Evolutionary conservation across 2,329 filamentous ascomycete genomes (phyloP).

Genomic region (Proliferodiscus dingleyae): DNA sequence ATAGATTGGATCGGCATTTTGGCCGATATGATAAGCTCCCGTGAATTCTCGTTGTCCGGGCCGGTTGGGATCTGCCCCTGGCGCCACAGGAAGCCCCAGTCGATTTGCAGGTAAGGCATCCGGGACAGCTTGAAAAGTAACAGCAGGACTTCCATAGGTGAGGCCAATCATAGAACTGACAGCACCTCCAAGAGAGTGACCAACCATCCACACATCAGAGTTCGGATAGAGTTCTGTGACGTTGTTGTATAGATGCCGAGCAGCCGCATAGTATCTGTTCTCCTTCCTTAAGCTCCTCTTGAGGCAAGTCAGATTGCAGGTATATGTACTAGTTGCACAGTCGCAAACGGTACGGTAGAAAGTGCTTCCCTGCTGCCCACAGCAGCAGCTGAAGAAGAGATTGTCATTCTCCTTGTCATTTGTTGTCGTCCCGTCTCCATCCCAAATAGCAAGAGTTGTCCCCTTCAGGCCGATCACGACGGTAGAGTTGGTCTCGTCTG

Average conservation of each 20-base stretch:
- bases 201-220: slow-evolving; percentile 81
- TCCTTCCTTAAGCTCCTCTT: slow-evolving; percentile 69
- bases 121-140: slow-evolving; percentile 90
- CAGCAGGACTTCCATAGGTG: slow-evolving; percentile 84
- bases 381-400: slow-evolving; percentile 96
- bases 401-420: slow-evolving; percentile 99
- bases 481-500: slow-evolving; percentile 78
- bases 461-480: slow-evolving; percentile 92
- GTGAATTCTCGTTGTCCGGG: slow-evolving; percentile 70
- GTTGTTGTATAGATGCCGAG: slow-evolving; percentile 85
- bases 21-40: slow-evolving; percentile 84
- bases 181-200: slow-evolving; percentile 88
- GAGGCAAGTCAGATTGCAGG: slow-evolving; percentile 90
- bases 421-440: slow-evolving; percentile 93
- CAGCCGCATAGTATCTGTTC: slow-evolving; percentile 86
- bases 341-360: slow-evolving; percentile 91
- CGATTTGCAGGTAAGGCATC: slow-evolving; percentile 83
- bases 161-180: slow-evolving; percentile 83
- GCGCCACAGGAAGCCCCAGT: slow-evolving; percentile 79
- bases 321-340: slow-evolving; percentile 80
- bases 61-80: slow-evolving; percentile 64
- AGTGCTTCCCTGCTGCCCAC: slow-evolving; percentile 85
- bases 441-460: slow-evolving; percentile 84
- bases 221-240: slow-evolving; percentile 83
- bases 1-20: slow-evolving; percentile 92